Evolutionary conservation across 805 yeast species (phyloP).

Genomic region (Candida boleticola): DNA sequence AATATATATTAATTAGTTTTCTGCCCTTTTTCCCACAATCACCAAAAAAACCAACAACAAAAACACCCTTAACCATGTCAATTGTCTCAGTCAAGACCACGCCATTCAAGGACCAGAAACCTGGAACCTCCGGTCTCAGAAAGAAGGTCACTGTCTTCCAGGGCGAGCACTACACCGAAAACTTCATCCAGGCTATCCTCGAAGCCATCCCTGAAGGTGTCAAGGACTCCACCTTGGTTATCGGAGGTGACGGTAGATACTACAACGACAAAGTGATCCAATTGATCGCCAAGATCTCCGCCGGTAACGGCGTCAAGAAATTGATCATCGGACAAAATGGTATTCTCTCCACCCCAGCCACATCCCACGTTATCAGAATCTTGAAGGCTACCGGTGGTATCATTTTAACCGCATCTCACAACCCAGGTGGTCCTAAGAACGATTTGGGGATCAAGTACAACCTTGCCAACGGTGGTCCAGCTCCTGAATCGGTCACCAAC

Average conservation of each 20-base stretch:
- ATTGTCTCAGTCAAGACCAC: constrained; percentile 51
- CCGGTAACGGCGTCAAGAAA: constrained; percentile 87
- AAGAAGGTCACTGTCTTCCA: constrained; percentile 87
- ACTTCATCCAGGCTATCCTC: constrained; percentile 84
- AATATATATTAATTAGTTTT: no score
- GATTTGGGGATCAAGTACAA: constrained; percentile 97
- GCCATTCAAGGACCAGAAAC: constrained; percentile 88
- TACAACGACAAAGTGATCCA: constrained; percentile 82
- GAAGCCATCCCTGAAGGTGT: constrained; percentile 90
- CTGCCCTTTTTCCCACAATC: no score
- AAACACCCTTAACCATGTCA: constrained; percentile 1
- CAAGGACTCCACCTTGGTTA: constrained; percentile 68
- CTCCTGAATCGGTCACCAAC: constrained; percentile 92
- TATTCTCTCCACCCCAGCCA: constrained; percentile 91
- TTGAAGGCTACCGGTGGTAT: constrained; percentile 85
- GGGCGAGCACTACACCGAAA: constrained; percentile 80
- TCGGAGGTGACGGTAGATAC: constrained; percentile 97
- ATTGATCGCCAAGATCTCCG: constrained; percentile 76
- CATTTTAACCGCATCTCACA: constrained; percentile 93
- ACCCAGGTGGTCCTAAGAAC: constrained; percentile 93
- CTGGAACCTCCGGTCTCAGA: constrained; percentile 96
- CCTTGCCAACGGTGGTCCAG: constrained; percentile 95
- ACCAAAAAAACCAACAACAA: no score
- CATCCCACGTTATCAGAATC: constrained; percentile 87
- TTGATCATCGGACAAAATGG: constrained; percentile 87